A percentile compares a stretch with the other conserved stretches of the same genome.
These are phyloP conservation scores for Neofusicoccum sp. DNA, from an alignment of 2,329 filamentous ascomycete genomes.

Conservation along the genomic window DNA sequence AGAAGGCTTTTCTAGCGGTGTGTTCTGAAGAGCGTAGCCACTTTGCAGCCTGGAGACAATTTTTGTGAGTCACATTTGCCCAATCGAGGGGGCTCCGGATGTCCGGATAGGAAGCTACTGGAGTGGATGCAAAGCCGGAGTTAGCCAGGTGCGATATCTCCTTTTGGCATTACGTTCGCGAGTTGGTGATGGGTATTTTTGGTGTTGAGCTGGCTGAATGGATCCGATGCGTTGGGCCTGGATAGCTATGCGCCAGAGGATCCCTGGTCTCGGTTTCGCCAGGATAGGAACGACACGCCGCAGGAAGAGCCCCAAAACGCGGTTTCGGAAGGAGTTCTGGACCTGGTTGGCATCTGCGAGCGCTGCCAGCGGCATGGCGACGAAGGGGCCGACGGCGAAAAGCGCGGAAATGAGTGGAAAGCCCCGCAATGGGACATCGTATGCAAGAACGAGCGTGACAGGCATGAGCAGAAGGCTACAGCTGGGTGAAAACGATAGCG, in stretches of 20 bases:
- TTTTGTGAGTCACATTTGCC: background rate
- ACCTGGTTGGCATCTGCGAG: background rate
- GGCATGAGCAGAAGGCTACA: background rate
- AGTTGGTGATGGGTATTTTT: background rate
- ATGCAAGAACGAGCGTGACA: background rate
- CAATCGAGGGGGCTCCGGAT: background rate
- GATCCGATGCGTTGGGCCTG: background rate
- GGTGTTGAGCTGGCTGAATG: slow-evolving; percentile 2
- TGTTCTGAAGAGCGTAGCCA: background rate
- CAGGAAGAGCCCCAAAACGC: background rate
- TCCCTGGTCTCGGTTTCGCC: background rate
- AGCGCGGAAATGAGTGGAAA: slow-evolving; percentile 5
- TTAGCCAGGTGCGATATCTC: background rate
- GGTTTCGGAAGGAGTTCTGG: background rate
- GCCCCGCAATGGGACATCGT: background rate
- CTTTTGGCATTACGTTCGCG: background rate
- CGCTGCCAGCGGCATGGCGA: background rate
- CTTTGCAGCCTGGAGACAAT: background rate
- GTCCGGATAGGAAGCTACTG: background rate
- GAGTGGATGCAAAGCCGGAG: background rate
- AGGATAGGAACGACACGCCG: background rate
- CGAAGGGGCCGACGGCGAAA: slow-evolving; percentile 5
- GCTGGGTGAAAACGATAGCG: background rate
- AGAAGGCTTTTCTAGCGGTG: background rate
- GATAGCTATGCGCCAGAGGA: background rate